Percentiles rank a stretch among this genome's conserved stretches.
Conservation (phyloP, 2,329 filamentous ascomycete species). For the Talaromyces marneffei region DNA sequence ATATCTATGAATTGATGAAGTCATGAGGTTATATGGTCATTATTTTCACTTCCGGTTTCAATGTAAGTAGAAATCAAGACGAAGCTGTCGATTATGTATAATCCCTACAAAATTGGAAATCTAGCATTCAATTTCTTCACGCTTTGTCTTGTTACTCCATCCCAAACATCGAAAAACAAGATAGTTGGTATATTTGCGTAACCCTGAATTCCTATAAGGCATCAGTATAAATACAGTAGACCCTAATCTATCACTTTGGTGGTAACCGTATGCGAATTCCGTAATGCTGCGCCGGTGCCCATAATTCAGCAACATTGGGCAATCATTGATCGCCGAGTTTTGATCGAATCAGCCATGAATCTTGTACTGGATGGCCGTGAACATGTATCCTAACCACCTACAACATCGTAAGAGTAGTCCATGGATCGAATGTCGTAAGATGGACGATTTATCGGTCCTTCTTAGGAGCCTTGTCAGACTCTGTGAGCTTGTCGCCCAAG, state of each 20-base stretch:
- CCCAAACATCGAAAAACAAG: background rate
- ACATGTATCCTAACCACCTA: conserved; percentile 1
- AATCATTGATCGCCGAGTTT: background rate
- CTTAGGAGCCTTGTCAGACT: conserved; percentile 45
- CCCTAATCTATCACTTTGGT: background rate
- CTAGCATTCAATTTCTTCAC: background rate
- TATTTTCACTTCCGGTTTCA: no score
- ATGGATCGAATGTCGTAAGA: background rate
- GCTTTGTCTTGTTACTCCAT: background rate
- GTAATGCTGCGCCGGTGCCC: background rate
- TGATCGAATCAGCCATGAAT: background rate
- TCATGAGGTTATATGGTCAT: background rate
- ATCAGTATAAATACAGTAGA: conserved; percentile 3
- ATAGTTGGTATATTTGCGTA: background rate
- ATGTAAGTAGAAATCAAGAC: background rate
- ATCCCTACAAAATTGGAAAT: background rate
- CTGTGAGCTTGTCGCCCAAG: conserved; percentile 72
- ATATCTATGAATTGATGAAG: background rate
- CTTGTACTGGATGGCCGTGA: background rate
- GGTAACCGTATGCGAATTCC: background rate
- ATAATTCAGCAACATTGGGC: background rate
- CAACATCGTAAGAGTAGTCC: background rate
- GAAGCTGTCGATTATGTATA: background rate
- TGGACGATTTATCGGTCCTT: conserved; percentile 46
- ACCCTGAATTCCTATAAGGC: background rate